Conservation (phyloP, 2,329 filamentous ascomycete species). For the Venturia pyrina region DNA sequence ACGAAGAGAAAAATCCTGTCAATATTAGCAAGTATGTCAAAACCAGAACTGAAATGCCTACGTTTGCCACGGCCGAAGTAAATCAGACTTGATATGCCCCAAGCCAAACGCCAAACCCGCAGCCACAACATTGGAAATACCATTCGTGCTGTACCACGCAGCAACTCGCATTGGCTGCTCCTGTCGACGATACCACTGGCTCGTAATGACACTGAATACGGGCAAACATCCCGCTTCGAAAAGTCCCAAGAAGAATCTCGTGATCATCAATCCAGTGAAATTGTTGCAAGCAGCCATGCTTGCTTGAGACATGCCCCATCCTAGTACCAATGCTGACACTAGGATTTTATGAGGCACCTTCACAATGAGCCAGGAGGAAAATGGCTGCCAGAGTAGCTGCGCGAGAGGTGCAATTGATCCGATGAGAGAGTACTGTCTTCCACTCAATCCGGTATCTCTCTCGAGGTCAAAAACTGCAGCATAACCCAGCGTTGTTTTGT, state of each 20-base stretch:
- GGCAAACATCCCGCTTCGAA: conserved; percentile 24
- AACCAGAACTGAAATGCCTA: conserved; percentile 13
- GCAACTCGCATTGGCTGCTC: conserved; percentile 10
- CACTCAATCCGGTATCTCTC: conserved; percentile 39
- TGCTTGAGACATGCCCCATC: conserved; percentile 40
- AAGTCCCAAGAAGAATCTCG: conserved; percentile 15
- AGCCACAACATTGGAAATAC: conserved; percentile 16
- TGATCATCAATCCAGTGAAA: conserved; percentile 15
- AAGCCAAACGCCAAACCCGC: conserved; percentile 7
- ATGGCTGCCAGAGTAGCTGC: conserved; percentile 51
- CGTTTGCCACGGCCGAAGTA: conserved; percentile 32
- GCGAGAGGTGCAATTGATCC: conserved; percentile 50
- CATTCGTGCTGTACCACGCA: conserved; percentile 10
- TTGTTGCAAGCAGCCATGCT: conserved; percentile 31
- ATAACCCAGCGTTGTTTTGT: conserved; percentile 49
- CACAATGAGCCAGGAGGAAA: conserved; percentile 50
- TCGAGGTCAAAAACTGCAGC: conserved; percentile 47
- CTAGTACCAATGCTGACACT: conserved; percentile 40
- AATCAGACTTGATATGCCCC: conserved; percentile 15
- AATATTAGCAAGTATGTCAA: neutral
- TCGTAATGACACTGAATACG: conserved; percentile 35
- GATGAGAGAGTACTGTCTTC: conserved; percentile 47
- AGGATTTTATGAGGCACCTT: conserved; percentile 50
- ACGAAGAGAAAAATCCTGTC: conserved; percentile 49
- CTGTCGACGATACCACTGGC: conserved; percentile 36